These are phyloP conservation scores for Seiridium cupressi DNA, from an alignment of 2,329 filamentous ascomycete species.

Conservation along the genomic window DNA sequence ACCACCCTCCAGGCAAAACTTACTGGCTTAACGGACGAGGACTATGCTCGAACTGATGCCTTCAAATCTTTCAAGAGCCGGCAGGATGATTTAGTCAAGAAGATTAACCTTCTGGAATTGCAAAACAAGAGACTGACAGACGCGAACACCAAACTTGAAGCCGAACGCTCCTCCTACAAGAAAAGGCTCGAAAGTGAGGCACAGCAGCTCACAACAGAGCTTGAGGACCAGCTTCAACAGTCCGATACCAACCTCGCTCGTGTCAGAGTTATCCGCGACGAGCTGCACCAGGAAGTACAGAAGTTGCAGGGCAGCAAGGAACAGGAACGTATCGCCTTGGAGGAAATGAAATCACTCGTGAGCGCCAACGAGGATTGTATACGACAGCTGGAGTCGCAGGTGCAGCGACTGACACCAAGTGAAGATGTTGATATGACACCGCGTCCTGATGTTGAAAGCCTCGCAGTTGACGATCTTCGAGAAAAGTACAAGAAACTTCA, in stretches of 20 bases:
- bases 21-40: conserved; percentile 80
- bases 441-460: conserved; percentile 50
- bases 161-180: conserved; percentile 81
- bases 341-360: conserved; percentile 78
- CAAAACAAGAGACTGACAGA: conserved; percentile 82
- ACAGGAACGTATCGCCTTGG: conserved; percentile 65
- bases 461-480: conserved; percentile 70
- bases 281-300: conserved; percentile 76
- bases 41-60: conserved; percentile 87
- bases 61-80: conserved; percentile 91
- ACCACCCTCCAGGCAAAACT: conserved; percentile 68
- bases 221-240: conserved; percentile 77
- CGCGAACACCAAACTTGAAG: conserved; percentile 80
- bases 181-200: conserved; percentile 79
- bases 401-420: conserved; percentile 63
- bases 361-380: conserved; percentile 80
- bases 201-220: conserved; percentile 68
- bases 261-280: conserved; percentile 81
- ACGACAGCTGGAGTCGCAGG: conserved; percentile 75
- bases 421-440: conserved; percentile 46
- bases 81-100: conserved; percentile 88
- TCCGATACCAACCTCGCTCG: conserved; percentile 83
- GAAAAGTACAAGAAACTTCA: conserved; percentile 72
- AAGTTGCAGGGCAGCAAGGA: conserved; percentile 79
- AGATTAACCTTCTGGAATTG: conserved; percentile 87